Base-by-base conservation (phyloP, 2,329 filamentous ascomycete genomes). In the Claviceps sp. region DNA sequence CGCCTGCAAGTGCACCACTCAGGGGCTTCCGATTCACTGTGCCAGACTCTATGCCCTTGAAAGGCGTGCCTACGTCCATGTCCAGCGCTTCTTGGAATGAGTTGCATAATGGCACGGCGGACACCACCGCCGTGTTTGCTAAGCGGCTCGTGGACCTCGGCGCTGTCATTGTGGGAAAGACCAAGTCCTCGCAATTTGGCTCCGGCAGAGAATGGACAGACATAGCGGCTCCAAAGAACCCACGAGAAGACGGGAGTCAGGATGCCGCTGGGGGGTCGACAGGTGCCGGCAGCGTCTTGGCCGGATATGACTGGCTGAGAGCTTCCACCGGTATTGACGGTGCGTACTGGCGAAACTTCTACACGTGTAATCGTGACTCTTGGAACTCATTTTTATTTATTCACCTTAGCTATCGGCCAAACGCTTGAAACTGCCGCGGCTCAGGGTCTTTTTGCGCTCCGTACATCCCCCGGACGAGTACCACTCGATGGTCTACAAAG, bases 81-180 rank as follows among this genome's bases (percentile, higher is more conserved):
- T 82, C 80, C 0, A 83, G 79, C 51, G 68, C 76, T 36, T 75
- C 79, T 1, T 85, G 76, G 70, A 73, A 72, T 22, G 65, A 73
- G 37, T 62, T 84, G 2, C 76, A 80, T 50, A 66, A 69, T 1
- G 59, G 69, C 2, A 66, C 70, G 0, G 61, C 60, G 4, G 69
- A 64, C 2, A 59, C 58, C 2, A 81, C 76, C 1, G 74, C 76
- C 0, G 60, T 71, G 0, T 68, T 75, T 1, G 71, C 81, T 0
- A 74, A 79, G 49, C 67, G 70, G 2, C 63, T 87, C 1, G 69
- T 85, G 3, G 73, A 80, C 50, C 71, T 77, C 2, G 83, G 83
- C 0, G 82, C 78, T 0, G 63, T 78, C 8, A 60, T 79, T 11
- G 65, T 79, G 0, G 76, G 76, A 3, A 79, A 77, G 63, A 74